phyloP scores from a whole-genome alignment of 2,329 filamentous ascomycete species.

The Talaromyces pinophilus region DNA sequence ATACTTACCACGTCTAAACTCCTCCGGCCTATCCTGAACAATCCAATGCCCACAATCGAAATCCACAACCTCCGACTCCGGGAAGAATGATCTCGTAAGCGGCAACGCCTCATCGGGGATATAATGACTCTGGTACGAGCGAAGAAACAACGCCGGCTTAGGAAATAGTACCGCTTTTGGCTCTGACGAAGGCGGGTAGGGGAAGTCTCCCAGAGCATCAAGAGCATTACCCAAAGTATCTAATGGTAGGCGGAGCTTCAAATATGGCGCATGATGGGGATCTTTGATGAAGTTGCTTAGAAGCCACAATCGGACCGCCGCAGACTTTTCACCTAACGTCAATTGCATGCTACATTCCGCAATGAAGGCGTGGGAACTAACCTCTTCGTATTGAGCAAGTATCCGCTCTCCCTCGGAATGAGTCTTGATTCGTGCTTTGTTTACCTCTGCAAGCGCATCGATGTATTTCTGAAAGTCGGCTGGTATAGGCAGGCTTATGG shows the following conservation, averaged over 20 bases:
- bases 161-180: not conserved
- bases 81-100: not conserved
- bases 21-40: constrained; percentile 8
- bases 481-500: not conserved
- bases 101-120: not conserved
- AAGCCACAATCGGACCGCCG: constrained; percentile 1
- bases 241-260: not conserved
- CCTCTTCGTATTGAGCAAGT: constrained; percentile 6
- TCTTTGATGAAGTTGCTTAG: constrained; percentile 6
- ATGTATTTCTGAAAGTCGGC: constrained; percentile 1
- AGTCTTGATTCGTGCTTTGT: not conserved
- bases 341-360: not conserved
- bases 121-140: not conserved
- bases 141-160: not conserved
- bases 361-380: not conserved
- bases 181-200: not conserved
- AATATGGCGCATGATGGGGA: not conserved
- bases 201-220: constrained; percentile 1
- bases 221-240: not conserved
- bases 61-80: not conserved
- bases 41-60: constrained; percentile 11
- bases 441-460: not conserved
- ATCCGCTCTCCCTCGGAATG: not conserved
- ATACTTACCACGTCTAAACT: constrained; percentile 5
- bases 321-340: not conserved